phyloP scores from a whole-genome alignment of 495 filamentous ascomycete species.

The Annulohypoxylon nitens region DNA sequence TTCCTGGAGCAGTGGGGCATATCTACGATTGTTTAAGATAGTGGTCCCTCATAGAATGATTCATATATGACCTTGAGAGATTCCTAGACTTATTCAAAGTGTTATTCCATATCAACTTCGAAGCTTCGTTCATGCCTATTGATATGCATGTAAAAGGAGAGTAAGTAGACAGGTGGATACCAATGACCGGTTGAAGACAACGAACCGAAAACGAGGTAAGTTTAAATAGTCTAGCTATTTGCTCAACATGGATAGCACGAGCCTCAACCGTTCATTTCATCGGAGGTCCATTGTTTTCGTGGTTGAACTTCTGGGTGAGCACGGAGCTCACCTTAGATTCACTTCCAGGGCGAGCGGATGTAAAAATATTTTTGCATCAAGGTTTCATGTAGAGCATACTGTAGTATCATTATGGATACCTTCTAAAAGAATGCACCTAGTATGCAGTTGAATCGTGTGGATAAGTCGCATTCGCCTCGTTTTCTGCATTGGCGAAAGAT shows the following conservation, averaged over 20 bases:
- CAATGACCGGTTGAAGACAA: neutral
- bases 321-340: neutral
- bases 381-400: neutral
- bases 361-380: neutral
- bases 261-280: neutral
- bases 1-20: conserved; percentile 1
- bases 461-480: conserved; percentile 5
- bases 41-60: neutral
- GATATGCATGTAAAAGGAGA: neutral
- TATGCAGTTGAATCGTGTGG: neutral
- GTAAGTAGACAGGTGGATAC: neutral
- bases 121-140: neutral
- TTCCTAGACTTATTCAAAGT: neutral
- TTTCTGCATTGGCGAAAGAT: neutral
- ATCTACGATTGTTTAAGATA: conserved; percentile 8
- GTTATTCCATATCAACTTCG: neutral
- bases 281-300: neutral
- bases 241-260: neutral
- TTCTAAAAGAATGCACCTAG: neutral
- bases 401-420: conserved; percentile 1
- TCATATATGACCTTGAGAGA: neutral
- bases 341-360: neutral
- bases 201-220: neutral
- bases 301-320: neutral
- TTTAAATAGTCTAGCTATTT: neutral